Evolutionary conservation across 805 yeast species (phyloP), one percentile per base, ranked within the genome.

Genomic region (Hemisphaericaspora nanyangensis): DNA sequence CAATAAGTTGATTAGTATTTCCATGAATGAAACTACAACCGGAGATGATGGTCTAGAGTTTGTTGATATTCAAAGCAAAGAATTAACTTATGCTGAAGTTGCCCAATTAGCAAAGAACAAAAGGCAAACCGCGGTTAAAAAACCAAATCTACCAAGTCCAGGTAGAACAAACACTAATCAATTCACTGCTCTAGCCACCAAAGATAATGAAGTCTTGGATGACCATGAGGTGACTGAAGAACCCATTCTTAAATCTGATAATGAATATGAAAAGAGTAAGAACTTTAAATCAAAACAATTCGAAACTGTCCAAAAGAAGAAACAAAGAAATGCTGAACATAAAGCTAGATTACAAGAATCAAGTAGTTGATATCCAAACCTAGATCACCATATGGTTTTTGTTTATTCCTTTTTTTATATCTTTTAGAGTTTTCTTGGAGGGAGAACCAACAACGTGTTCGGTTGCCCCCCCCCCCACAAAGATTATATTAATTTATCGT

Each of bases 61-160:
- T 38, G 61, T 68, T 17, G 70, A 65, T 31, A 64, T 68, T 39
- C 55, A 57, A 37, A 52, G 46, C 45, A 58, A 58, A 31, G 57
- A 59, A 37, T 54, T 68, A 43, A 57, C 68, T n/a, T 68, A 68
- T 42, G 74, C 74, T n/a, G 73, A 68, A 46, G 74, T 58, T 20
- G 72, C 73, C 4, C 49, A 56, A 17, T 42, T 63, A 48, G 51
- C 59, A n/a, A 47, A 44, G 35, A 36, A 47, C 39, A 55, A 55
- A 42, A 35, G 42, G 28, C 61, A 51, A 40, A 39, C 57, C 7
- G 27, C 33, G n/a, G 15, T 16, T 5, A 34, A 35, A 22, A 35
- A 36, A 19, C 35, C 43, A 36, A 29, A 28, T 16, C 45, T 44
- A 17, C 43, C 45, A 32, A 33, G 40, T 24, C 33, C 29, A 29